Evolutionary conservation across 1,139 yeast genomes (phyloP).

Genomic region (Debaryomyces sp.): DNA sequence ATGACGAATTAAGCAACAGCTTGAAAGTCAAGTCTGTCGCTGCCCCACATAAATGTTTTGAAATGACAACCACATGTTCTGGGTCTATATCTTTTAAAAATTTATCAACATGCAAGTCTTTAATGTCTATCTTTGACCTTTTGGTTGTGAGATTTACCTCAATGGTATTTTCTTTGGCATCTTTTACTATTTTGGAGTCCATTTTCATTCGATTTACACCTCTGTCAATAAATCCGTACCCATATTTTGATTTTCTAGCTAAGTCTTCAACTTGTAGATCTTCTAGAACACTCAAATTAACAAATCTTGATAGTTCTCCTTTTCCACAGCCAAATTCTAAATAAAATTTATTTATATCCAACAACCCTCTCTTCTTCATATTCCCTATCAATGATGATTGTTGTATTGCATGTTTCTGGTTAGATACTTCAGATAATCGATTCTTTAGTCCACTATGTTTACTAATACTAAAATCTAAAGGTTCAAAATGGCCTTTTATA

Average conservation of each 20-base stretch:
- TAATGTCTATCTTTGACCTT: slow-evolving; percentile 74
- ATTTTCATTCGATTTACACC: slow-evolving; percentile 78
- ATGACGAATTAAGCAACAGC: slow-evolving; percentile 55
- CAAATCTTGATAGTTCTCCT: slow-evolving; percentile 76
- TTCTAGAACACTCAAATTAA: slow-evolving; percentile 49
- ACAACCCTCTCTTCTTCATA: slow-evolving; percentile 45
- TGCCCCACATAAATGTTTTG: slow-evolving; percentile 91
- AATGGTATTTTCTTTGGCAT: slow-evolving; percentile 32
- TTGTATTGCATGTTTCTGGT: slow-evolving; percentile 78
- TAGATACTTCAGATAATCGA: slow-evolving; percentile 50
- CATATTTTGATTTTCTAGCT: slow-evolving; percentile 21
- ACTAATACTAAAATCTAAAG: slow-evolving; percentile 16
- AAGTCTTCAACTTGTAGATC: slow-evolving; percentile 21
- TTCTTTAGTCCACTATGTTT: slow-evolving; percentile 34
- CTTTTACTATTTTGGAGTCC: slow-evolving; percentile 67
- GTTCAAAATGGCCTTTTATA: slow-evolving; percentile 15
- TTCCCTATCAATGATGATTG: slow-evolving; percentile 83
- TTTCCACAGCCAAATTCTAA: slow-evolving; percentile 92
- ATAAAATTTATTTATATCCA: slow-evolving; percentile 43
- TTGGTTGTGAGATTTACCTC: slow-evolving; percentile 38
- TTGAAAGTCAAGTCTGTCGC: slow-evolving; percentile 86
- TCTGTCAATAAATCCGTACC: slow-evolving; percentile 72
- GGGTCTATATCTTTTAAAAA: slow-evolving; percentile 36
- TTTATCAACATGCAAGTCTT: slow-evolving; percentile 61
- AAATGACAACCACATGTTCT: slow-evolving; percentile 56